Evolutionary conservation across 1,284 basidiomycete genomes (phyloP).

Genomic region (Sanguinoderma infundibulare): DNA sequence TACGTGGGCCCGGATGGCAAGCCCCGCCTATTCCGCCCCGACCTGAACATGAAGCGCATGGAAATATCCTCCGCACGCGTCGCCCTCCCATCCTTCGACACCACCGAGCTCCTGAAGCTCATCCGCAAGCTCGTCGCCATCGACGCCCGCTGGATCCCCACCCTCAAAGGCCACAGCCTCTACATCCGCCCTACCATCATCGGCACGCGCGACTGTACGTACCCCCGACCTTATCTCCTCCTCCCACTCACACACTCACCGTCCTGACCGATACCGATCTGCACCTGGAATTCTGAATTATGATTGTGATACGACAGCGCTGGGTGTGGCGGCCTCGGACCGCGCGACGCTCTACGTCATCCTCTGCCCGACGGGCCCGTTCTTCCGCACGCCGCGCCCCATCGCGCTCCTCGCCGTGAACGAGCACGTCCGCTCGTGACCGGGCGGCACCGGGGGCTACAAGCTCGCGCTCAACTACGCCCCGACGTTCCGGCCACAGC

Average conservation of each 20-base stretch:
- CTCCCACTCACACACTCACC: background rate
- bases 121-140: slow-evolving; percentile 72
- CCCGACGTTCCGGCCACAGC: slow-evolving; percentile 70
- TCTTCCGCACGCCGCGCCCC: slow-evolving; percentile 69
- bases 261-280: too few species aligned
- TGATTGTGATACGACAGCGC: slow-evolving; percentile 38
- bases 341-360: slow-evolving; percentile 77
- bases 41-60: slow-evolving; percentile 83
- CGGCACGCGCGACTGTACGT: slow-evolving; percentile 77
- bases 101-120: slow-evolving; percentile 63
- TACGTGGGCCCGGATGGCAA: slow-evolving; percentile 70
- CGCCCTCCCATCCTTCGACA: slow-evolving; percentile 69
- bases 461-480: slow-evolving; percentile 77
- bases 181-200: slow-evolving; percentile 89
- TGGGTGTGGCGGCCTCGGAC: slow-evolving; percentile 74
- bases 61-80: slow-evolving; percentile 62
- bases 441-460: slow-evolving; percentile 74
- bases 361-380: slow-evolving; percentile 69
- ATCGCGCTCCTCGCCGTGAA: slow-evolving; percentile 74
- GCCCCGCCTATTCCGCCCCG: slow-evolving; percentile 77
- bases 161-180: slow-evolving; percentile 69
- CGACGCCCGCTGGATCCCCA: slow-evolving; percentile 81
- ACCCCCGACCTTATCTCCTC: slow-evolving; percentile 16
- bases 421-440: slow-evolving; percentile 81
- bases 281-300: too few species aligned